A percentile compares a stretch with the other conserved stretches of the same genome.
Evolutionary conservation across 352 stramenopile species (phyloP).

Genomic region (Phytopythium boreale): DNA sequence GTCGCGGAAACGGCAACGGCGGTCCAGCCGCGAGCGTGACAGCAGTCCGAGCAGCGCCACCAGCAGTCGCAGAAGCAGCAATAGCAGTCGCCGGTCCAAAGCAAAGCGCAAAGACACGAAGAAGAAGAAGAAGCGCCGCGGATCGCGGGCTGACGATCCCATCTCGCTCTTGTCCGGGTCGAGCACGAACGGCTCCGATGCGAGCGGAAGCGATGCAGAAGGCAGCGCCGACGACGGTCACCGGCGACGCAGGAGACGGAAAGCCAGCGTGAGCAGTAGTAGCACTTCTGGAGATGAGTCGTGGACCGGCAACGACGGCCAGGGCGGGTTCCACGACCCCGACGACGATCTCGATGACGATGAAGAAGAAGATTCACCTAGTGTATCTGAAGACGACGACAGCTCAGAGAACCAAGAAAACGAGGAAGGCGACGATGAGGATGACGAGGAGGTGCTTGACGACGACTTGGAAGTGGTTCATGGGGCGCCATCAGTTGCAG

Average conservation of each 20-base stretch:
- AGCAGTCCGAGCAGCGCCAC: not conserved
- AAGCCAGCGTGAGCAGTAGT: constrained; percentile 1
- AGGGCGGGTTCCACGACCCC: constrained; percentile 17
- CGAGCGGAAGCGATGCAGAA: constrained; percentile 13
- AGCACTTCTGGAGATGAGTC: constrained; percentile 2
- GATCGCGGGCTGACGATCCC: constrained; percentile 15
- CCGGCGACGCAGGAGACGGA: not conserved
- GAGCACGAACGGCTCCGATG: constrained; percentile 10
- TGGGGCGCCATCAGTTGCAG: constrained; percentile 2
- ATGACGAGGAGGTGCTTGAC: constrained; percentile 11
- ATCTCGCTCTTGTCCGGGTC: constrained; percentile 14
- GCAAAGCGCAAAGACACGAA: not conserved
- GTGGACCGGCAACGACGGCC: constrained; percentile 13
- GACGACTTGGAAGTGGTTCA: constrained; percentile 6
- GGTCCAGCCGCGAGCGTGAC: not conserved
- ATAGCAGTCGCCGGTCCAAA: constrained; percentile 4
- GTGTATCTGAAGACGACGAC: constrained; percentile 6
- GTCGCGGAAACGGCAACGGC: constrained; percentile 9
- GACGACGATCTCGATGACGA: constrained; percentile 22
- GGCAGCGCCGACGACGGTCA: constrained; percentile 10
- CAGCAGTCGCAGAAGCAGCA: not conserved
- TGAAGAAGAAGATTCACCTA: constrained; percentile 10
- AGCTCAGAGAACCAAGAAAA: constrained; percentile 12
- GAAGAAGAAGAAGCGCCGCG: constrained; percentile 9
- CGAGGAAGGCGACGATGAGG: constrained; percentile 18